Evolutionary conservation across 2,329 filamentous ascomycete genomes (phyloP), one percentile per base, ranked within the genome.

Genomic region (Metarhizium robertsii): DNA sequence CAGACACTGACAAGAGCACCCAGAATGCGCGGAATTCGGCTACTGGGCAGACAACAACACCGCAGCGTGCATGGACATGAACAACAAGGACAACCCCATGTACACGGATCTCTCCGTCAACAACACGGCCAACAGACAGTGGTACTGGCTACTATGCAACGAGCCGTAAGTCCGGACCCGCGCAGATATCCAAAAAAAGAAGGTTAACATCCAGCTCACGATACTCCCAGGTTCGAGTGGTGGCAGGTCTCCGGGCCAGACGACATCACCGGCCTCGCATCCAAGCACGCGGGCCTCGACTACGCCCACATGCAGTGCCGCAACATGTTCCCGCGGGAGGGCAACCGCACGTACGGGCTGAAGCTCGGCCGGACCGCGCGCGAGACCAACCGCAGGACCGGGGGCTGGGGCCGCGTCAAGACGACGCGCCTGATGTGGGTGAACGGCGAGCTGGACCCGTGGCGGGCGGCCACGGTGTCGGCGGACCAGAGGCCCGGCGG

Each of bases 111-210:
- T 63, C 25, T 70, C 67, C 2, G 68, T 78, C 4, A 60, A 59
- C 51, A 83, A 84, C 63, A 54, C 61, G 0, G 61, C 70, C 18
- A 72, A 79, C 59, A 68, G 80, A 0, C 79, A 81, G 58, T 85
- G 80, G 81, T 64, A 71, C 4, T 86, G 81, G 81, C 75, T 83
- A 67, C 71, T 76, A 1, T 85, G 83, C 71, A 84, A 85, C 62
- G 79, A 85, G 65, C 81, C 82, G 60, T 64, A 59, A 52, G 14
- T 76, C 10, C 25, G 40, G 49, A 43, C 6, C 14, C 8, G 38
- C 25, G 25, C 3, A 25, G 25, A 25, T 4, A 25, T 4, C 38
- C 38, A 40, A 40, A 5, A 16, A 40, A 13, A 40, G 4, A 13
- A 40, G 13, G 38, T 25, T 25, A 25, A 25, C 25, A 25, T 40